A percentile compares a stretch with the other conserved stretches of the same genome.
phyloP scores from a whole-genome alignment of 2,329 filamentous ascomycete genomes.

The Ramichloridium luteum region DNA sequence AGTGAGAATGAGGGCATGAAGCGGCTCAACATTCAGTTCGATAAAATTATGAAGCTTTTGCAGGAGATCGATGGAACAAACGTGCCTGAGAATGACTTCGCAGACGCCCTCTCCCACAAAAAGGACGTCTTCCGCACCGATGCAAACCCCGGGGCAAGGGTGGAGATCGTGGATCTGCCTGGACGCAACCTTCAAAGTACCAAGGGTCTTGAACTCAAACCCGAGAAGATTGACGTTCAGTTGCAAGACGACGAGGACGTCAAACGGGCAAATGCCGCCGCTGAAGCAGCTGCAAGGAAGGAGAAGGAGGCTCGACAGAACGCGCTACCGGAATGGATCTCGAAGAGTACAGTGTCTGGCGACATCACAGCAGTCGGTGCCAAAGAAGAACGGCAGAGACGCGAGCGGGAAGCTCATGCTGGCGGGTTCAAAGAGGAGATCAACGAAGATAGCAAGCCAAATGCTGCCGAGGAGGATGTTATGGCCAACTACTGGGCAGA shows the following conservation, averaged over 20 bases:
- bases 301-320: slow-evolving; percentile 26
- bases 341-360: slow-evolving; percentile 25
- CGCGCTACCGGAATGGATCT: slow-evolving; percentile 26
- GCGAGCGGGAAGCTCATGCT: slow-evolving; percentile 25
- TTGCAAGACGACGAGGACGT: slow-evolving; percentile 26
- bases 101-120: slow-evolving; percentile 51
- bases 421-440: slow-evolving; percentile 33
- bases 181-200: slow-evolving; percentile 22
- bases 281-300: slow-evolving; percentile 18
- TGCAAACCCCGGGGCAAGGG: slow-evolving; percentile 46
- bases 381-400: slow-evolving; percentile 28
- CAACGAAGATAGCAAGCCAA: slow-evolving; percentile 26
- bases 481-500: slow-evolving; percentile 58
- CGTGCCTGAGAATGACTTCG: slow-evolving; percentile 62
- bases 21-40: slow-evolving; percentile 65
- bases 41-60: slow-evolving; percentile 63
- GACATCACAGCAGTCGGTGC: slow-evolving; percentile 34
- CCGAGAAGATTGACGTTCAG: slow-evolving; percentile 25
- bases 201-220: slow-evolving; percentile 24
- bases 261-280: slow-evolving; percentile 21
- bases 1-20: slow-evolving; percentile 51
- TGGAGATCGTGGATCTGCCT: slow-evolving; percentile 23
- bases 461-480: slow-evolving; percentile 36
- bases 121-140: slow-evolving; percentile 55
- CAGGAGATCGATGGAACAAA: slow-evolving; percentile 63